Evolutionary conservation across 305 asterid species (phyloP).

Genomic region (Fraxinus angustifolia): DNA sequence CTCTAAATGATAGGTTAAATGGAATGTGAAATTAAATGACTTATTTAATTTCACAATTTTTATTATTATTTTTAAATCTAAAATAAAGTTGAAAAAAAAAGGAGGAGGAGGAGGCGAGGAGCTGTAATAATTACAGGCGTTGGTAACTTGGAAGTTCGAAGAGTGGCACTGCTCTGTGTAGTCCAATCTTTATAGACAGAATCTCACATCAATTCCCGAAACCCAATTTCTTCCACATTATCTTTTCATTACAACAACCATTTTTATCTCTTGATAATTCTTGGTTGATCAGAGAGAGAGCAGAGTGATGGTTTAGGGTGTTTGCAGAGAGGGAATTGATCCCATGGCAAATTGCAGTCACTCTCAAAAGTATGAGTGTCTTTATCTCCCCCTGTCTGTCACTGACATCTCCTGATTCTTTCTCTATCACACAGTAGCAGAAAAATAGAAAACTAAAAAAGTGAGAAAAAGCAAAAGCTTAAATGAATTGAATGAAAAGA

Average conservation of each 20-base stretch:
- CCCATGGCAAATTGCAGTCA: conserved; percentile 26
- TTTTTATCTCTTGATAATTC: conserved; percentile 17
- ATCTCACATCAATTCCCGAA: conserved; percentile 15
- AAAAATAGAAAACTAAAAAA: conserved; percentile 13
- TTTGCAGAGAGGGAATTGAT: neutral
- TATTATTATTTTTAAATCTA: too few species aligned
- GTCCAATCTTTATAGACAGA: neutral
- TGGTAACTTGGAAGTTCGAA: neutral
- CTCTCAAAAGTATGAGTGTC: conserved; percentile 56
- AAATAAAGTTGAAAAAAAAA: too few species aligned
- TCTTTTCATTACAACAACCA: conserved; percentile 32
- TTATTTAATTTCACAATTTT: too few species aligned
- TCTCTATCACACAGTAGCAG: conserved; percentile 16
- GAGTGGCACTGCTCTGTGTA: neutral
- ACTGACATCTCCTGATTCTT: conserved; percentile 34
- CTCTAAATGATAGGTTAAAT: too few species aligned
- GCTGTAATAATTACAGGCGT: conserved; percentile 1
- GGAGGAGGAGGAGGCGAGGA: neutral
- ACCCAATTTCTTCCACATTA: conserved; percentile 5
- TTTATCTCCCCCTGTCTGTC: conserved; percentile 30
- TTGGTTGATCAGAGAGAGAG: neutral
- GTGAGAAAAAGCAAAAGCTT: conserved; percentile 26
- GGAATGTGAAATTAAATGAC: too few species aligned
- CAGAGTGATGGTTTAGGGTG: neutral
- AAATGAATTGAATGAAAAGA: conserved; percentile 5